phyloP scores from a whole-genome alignment of 805 yeast genomes.

The Candida easanensis region DNA sequence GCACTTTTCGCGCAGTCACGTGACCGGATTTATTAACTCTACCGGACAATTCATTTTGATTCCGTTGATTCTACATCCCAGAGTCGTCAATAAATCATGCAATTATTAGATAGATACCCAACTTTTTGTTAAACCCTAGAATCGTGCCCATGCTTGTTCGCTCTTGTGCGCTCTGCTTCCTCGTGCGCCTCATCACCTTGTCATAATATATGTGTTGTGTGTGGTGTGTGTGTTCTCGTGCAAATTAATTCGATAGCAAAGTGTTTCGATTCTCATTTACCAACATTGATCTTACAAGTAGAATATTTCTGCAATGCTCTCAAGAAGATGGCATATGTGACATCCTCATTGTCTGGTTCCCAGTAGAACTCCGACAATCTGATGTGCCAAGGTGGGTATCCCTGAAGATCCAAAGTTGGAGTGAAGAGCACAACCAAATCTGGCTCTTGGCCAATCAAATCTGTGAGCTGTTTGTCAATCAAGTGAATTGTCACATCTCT shows the following conservation, averaged over 20 bases:
- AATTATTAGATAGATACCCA: conserved; percentile 1
- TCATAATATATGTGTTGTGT: not conserved
- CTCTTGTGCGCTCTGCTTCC: not conserved
- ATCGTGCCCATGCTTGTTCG: not conserved
- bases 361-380: conserved; percentile 87
- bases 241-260: not conserved
- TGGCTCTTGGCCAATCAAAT: conserved; percentile 87
- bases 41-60: no score
- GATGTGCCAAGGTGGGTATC: conserved; percentile 98
- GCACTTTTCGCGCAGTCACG: not conserved
- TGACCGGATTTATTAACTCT: not conserved
- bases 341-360: conserved; percentile 82
- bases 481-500: conserved; percentile 71
- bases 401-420: conserved; percentile 85
- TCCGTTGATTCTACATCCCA: no score
- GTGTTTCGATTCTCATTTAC: conserved; percentile 47
- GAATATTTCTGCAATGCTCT: conserved; percentile 76
- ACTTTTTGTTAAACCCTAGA: not conserved
- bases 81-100: conserved; percentile 2
- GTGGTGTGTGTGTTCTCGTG: not conserved
- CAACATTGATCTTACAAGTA: conserved; percentile 82
- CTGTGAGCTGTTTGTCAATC: conserved; percentile 70
- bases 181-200: not conserved
- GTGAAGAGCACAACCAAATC: conserved; percentile 83
- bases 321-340: conserved; percentile 77